These are phyloP conservation scores for Angophora floribunda DNA, from an alignment of 345 rosid species.

Conservation along the genomic window DNA sequence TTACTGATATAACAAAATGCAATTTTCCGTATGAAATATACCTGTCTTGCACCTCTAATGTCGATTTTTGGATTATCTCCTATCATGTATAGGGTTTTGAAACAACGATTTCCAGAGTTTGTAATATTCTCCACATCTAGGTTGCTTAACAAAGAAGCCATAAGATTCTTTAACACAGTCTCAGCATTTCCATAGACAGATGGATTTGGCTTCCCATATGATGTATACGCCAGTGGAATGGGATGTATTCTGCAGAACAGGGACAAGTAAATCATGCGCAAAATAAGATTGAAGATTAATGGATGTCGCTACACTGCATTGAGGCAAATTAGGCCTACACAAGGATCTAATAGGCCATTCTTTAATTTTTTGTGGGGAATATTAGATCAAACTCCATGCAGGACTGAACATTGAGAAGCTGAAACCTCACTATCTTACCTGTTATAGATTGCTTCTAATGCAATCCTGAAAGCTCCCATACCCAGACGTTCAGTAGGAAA, in stretches of 20 bases:
- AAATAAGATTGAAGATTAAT: not conserved
- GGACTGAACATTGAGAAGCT: not conserved
- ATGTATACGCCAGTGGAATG: slow-evolving; percentile 40
- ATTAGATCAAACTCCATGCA: not conserved
- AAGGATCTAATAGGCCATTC: not conserved
- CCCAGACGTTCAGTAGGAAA: slow-evolving; percentile 90
- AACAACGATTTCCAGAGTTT: slow-evolving; percentile 17
- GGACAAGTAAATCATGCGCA: not conserved
- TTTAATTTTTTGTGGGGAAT: not conserved
- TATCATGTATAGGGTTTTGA: slow-evolving; percentile 63
- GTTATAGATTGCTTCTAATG: slow-evolving; percentile 72
- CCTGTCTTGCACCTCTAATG: slow-evolving; percentile 64
- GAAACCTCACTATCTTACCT: slow-evolving; percentile 24
- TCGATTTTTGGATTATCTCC: slow-evolving; percentile 85
- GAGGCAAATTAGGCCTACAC: not conserved
- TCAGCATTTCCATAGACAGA: slow-evolving; percentile 64
- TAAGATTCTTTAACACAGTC: slow-evolving; percentile 38
- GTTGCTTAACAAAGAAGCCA: slow-evolving; percentile 9
- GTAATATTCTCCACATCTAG: not conserved
- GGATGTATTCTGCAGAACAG: slow-evolving; percentile 44
- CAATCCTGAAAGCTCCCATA: slow-evolving; percentile 90
- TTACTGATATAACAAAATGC: not conserved
- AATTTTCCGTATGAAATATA: slow-evolving; percentile 4
- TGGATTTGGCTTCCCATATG: slow-evolving; percentile 81
- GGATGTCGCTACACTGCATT: not conserved